Evolutionary conservation across 768 basidiomycete species (phyloP).

Genomic region (Sarcodon sp.): DNA sequence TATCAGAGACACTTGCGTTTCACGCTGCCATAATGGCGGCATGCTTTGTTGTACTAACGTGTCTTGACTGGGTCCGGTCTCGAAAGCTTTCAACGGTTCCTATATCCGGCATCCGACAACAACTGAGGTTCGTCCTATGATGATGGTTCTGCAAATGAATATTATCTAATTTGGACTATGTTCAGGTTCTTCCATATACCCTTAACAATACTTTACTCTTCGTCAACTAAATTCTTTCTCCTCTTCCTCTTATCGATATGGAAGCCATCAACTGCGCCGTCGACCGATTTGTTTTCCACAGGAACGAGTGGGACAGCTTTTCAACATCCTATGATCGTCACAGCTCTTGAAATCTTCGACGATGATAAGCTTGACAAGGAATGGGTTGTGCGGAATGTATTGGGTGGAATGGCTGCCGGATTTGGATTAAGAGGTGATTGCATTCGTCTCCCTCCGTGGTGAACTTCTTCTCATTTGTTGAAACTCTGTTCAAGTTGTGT

Average conservation of each 20-base stretch:
- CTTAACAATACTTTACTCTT: slow-evolving; percentile 73
- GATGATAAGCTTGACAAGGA: slow-evolving; percentile 69
- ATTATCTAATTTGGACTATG: not conserved
- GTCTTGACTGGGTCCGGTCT: slow-evolving; percentile 22
- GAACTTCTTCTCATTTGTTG: too few relatives aligned
- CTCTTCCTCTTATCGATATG: slow-evolving; percentile 76
- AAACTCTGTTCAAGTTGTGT: slow-evolving; percentile 40
- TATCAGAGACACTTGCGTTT: slow-evolving; percentile 64
- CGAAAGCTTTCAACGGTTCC: slow-evolving; percentile 9
- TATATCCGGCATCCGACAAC: slow-evolving; percentile 39
- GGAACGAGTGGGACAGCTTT: slow-evolving; percentile 14
- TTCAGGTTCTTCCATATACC: slow-evolving; percentile 61
- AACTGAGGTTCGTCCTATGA: slow-evolving; percentile 37
- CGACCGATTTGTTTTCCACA: slow-evolving; percentile 2
- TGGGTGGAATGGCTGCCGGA: slow-evolving; percentile 81
- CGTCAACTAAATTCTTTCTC: slow-evolving; percentile 72
- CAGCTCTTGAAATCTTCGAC: slow-evolving; percentile 45
- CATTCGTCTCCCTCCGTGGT: not conserved
- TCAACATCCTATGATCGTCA: slow-evolving; percentile 21
- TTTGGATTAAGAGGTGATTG: slow-evolving; percentile 67
- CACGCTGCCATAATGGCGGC: slow-evolving; percentile 53
- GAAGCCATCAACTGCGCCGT: slow-evolving; percentile 32
- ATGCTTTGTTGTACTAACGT: slow-evolving; percentile 36
- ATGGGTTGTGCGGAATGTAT: slow-evolving; percentile 73
- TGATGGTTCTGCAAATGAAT: not conserved